Base-by-base conservation (phyloP, 108 stramenopile genomes). In the Cylindrotheca closterium region DNA sequence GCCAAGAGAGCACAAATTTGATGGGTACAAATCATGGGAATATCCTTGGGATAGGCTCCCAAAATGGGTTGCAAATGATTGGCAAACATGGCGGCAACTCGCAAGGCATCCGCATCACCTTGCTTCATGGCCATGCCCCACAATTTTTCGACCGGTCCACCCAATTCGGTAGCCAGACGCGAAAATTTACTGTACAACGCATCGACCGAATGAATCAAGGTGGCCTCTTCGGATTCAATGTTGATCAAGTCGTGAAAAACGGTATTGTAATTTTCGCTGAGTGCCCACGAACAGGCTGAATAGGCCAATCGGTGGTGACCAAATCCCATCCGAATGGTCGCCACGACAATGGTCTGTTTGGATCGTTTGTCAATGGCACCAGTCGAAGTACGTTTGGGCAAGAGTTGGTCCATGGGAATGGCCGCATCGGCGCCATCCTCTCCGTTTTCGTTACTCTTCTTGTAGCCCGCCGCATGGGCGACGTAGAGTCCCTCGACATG, bases 251-350 rank as follows among this genome's bases (percentile, higher is more conserved):
- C 95, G 76, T 96, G 95, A 79, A 96, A 96, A 70, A 85, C 85
- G 12, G 78, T 76, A 0, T 63, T 57, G 42, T 77, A 65, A 7
- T 74, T 77, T 29, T 58, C 42, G 31, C 68, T 59, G 55, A 93
- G 58, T 10, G 86, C 89, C 95, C 95, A 96, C 26, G 86, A 88
- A 33, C 82, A 73, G 51, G 89, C 86, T 22, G 87, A 80, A 68
- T 96, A 94, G 31, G 95, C 95, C 62, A 96, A 80, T 37, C 95
- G 93, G 78, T 96, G 95, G 79, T 96, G 95, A 55, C 95, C 95
- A 66, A 96, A 96, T 54, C 95, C 95, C 95, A 96, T 96, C 2
- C 95, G 91, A 72, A 96, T 96, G 29, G 95, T 94, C 4, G 89
- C 95, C 21, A 96, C 82, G 3, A 96, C 74, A 33, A 96, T 60